Conservation (phyloP, 495 filamentous ascomycete species). For the Sordaria brevicollis region DNA sequence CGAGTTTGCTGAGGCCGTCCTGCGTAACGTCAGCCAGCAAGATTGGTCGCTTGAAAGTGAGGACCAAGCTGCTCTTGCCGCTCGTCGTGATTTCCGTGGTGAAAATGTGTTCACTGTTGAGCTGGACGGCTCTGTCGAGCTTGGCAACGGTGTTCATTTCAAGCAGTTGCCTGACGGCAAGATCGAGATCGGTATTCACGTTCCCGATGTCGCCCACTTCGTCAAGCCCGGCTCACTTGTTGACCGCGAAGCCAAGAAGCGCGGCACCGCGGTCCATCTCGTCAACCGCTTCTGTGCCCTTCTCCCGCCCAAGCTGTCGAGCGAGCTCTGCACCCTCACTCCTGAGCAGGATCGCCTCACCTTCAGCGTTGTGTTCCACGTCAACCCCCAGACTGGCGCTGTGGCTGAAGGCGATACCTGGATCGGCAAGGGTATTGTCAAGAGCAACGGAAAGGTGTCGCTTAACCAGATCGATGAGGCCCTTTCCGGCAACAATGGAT, state of each 20-base stretch:
- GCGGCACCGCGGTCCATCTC: constrained; percentile 89
- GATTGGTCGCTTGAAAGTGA: constrained; percentile 83
- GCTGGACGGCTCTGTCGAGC: constrained; percentile 67
- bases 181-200: constrained; percentile 91
- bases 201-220: constrained; percentile 92
- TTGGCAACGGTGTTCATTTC: constrained; percentile 87
- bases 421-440: constrained; percentile 90
- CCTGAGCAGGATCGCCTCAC: constrained; percentile 84
- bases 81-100: constrained; percentile 81
- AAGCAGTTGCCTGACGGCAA: constrained; percentile 70
- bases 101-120: constrained; percentile 90
- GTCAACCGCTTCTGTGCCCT: constrained; percentile 86
- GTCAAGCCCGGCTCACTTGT: constrained; percentile 94
- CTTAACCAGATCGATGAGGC: constrained; percentile 79
- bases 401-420: constrained; percentile 76
- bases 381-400: constrained; percentile 65
- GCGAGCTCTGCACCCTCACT: constrained; percentile 77
- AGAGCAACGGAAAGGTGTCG: constrained; percentile 74
- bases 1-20: constrained; percentile 92
- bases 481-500: constrained; percentile 49
- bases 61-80: constrained; percentile 59
- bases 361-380: constrained; percentile 83
- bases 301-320: constrained; percentile 73
- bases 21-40: constrained; percentile 83
- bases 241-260: constrained; percentile 95